These are phyloP conservation scores for Prunus kanzakura DNA, from an alignment of 306 rosid species.

Conservation along the genomic window DNA sequence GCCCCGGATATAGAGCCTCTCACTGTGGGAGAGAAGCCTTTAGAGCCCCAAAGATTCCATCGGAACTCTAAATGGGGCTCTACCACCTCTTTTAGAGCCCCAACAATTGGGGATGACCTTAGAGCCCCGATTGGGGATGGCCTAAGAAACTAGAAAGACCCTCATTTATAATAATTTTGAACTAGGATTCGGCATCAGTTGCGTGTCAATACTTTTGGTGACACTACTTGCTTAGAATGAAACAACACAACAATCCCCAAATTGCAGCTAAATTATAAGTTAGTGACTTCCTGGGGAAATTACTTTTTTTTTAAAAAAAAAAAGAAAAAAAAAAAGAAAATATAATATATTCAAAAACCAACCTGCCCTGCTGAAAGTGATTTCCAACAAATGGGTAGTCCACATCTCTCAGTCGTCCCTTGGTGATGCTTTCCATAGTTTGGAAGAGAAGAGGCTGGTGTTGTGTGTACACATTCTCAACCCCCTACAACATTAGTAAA, in stretches of 20 bases:
- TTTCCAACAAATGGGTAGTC: slow-evolving; percentile 88
- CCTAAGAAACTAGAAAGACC: too few species aligned
- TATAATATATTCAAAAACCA: slow-evolving; percentile 26
- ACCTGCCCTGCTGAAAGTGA: slow-evolving; percentile 98
- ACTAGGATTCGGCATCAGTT: neutral
- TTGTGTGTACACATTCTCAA: slow-evolving; percentile 92
- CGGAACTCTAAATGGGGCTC: too few species aligned
- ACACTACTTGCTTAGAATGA: neutral
- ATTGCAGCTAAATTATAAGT: neutral
- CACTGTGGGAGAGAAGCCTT: too few species aligned
- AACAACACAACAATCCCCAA: neutral
- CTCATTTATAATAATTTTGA: too few species aligned
- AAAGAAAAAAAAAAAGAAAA: too few species aligned
- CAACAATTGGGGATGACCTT: too few species aligned
- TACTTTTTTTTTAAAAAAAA: neutral
- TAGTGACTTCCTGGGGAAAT: neutral
- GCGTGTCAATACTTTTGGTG: neutral
- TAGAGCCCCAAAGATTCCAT: too few species aligned
- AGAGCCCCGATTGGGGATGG: too few species aligned
- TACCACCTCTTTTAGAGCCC: too few species aligned
- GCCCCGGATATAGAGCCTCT: too few species aligned
- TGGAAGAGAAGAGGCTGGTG: slow-evolving; percentile 89
- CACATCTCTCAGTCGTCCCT: slow-evolving; percentile 89
- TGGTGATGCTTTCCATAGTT: slow-evolving; percentile 85
- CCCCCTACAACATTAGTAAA: slow-evolving; percentile 55